These are phyloP conservation scores for Apium graveolens DNA, from an alignment of 129 eudicot species.

Conservation along the genomic window DNA sequence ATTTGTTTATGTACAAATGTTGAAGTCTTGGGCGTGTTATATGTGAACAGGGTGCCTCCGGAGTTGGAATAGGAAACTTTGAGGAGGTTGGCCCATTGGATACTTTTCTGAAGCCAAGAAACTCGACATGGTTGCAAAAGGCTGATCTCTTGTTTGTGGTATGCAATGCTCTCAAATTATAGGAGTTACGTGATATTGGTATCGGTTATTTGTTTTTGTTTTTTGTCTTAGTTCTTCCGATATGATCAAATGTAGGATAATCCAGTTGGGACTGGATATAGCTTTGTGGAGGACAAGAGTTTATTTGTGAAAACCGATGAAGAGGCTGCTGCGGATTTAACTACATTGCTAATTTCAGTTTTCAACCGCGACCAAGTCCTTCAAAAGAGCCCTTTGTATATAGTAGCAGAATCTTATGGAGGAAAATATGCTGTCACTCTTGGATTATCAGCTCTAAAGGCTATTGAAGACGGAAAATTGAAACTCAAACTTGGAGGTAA, in stretches of 20 bases:
- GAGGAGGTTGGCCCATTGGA: conserved; percentile 88
- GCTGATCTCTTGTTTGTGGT: conserved; percentile 94
- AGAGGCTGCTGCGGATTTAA: conserved; percentile 71
- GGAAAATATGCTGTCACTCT: conserved; percentile 69
- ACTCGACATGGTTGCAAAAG: conserved; percentile 70
- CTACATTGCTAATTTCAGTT: conserved; percentile 51
- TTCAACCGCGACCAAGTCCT: conserved; percentile 38
- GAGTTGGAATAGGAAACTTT: conserved; percentile 76
- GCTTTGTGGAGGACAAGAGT: conserved; percentile 61
- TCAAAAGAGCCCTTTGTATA: conserved; percentile 59
- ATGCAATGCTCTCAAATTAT: conserved; percentile 3
- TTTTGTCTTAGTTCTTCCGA: background rate
- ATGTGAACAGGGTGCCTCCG: conserved; percentile 67
- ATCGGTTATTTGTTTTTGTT: background rate
- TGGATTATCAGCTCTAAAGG: conserved; percentile 64
- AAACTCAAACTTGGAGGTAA: conserved; percentile 75
- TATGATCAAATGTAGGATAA: conserved; percentile 47
- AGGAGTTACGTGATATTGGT: background rate
- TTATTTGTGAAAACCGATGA: conserved; percentile 66
- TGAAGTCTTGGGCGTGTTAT: background rate
- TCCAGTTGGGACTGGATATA: conserved; percentile 91
- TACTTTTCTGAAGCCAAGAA: conserved; percentile 60
- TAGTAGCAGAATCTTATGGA: conserved; percentile 83
- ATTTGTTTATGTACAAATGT: background rate
- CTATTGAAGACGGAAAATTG: conserved; percentile 45